Evolutionary conservation across 2,329 filamentous ascomycete genomes (phyloP).

Genomic region (Lasiodiplodia theobromae): DNA sequence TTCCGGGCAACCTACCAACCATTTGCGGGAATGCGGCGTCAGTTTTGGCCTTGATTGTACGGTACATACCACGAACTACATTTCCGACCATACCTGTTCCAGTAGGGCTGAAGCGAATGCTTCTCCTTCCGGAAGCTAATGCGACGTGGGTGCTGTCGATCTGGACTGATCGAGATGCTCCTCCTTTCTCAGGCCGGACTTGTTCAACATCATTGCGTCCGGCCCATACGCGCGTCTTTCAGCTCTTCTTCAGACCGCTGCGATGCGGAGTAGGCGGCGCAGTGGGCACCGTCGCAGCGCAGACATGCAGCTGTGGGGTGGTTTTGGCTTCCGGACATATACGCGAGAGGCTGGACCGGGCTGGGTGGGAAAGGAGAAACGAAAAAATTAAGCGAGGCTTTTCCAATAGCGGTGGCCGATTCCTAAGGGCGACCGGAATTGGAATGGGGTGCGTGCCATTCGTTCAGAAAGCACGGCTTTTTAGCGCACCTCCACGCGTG

Average conservation of each 20-base stretch:
- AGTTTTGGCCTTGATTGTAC: not conserved
- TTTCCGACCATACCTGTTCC: not conserved
- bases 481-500: not conserved
- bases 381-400: slow-evolving; percentile 1
- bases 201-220: not conserved
- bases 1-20: slow-evolving; percentile 6
- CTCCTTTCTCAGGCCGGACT: not conserved
- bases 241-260: not conserved
- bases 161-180: not conserved
- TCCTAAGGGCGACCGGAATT: not conserved
- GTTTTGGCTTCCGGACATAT: not conserved
- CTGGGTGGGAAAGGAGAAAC: not conserved
- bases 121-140: not conserved
- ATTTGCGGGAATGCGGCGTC: not conserved
- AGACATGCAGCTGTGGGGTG: slow-evolving; percentile 1
- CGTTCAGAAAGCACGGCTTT: not conserved
- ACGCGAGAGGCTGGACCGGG: slow-evolving; percentile 22
- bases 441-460: not conserved
- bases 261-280: not conserved
- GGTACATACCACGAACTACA: not conserved
- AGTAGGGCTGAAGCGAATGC: slow-evolving; percentile 1
- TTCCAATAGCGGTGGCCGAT: not conserved
- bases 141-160: not conserved
- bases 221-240: not conserved
- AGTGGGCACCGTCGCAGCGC: not conserved